Conservation (phyloP, 768 basidiomycete species). For the Leccinum longicurvipes region DNA sequence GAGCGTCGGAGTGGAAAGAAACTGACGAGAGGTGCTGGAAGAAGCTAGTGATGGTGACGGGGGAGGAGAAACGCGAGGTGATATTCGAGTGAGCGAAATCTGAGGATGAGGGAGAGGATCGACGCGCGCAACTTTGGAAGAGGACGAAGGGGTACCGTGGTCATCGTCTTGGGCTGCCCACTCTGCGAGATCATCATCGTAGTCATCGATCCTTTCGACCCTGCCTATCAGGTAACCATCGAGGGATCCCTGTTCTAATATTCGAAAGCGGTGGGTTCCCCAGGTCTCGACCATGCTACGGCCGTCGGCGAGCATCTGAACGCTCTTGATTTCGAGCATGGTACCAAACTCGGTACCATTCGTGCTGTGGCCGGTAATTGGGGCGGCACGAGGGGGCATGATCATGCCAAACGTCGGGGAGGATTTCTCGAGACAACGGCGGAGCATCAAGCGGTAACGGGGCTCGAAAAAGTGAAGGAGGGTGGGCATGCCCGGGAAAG, state of each 20-base stretch:
- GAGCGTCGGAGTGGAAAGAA: slow-evolving; percentile 28
- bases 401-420: slow-evolving; percentile 91
- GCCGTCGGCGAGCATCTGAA: slow-evolving; percentile 87
- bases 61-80: slow-evolving; percentile 9
- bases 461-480: slow-evolving; percentile 94
- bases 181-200: slow-evolving; percentile 32
- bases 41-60: slow-evolving; percentile 4
- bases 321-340: slow-evolving; percentile 84
- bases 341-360: slow-evolving; percentile 69
- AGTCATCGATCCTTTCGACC: slow-evolving; percentile 56
- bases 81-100: slow-evolving; percentile 13
- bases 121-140: slow-evolving; percentile 5
- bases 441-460: slow-evolving; percentile 92
- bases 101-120: slow-evolving; percentile 13
- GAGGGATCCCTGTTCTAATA: slow-evolving; percentile 76
- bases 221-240: slow-evolving; percentile 91
- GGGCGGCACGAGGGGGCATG: slow-evolving; percentile 54
- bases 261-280: slow-evolving; percentile 73
- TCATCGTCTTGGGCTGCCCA: slow-evolving; percentile 22
- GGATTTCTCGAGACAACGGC: slow-evolving; percentile 81
- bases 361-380: slow-evolving; percentile 19
- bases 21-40: background rate
- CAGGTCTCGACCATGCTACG: slow-evolving; percentile 80
- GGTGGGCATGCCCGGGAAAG: slow-evolving; percentile 90
- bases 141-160: background rate